Conservation (phyloP, 306 rosid species). For the Casuarina equisetifolia region DNA sequence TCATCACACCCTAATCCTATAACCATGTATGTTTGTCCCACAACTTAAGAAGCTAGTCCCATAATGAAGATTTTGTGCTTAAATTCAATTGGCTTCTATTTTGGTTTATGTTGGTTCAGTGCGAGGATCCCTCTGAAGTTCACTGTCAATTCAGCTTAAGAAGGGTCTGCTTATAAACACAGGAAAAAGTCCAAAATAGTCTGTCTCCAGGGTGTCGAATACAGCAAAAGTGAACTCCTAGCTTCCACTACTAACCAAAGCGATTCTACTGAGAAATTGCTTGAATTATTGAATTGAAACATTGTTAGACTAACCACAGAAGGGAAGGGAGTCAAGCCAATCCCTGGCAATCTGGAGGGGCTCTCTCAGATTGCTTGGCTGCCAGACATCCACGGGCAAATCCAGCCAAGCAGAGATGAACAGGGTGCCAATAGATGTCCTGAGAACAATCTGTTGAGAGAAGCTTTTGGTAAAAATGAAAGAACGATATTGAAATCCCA, state of each 20-base stretch:
- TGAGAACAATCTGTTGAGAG: background rate
- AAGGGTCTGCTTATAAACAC: background rate
- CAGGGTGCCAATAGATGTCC: background rate
- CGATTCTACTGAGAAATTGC: background rate
- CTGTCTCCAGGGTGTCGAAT: background rate
- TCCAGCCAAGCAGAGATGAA: background rate
- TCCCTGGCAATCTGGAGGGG: background rate
- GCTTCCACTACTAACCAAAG: background rate
- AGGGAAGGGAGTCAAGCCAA: background rate
- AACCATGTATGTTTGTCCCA: background rate
- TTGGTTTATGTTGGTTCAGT: background rate
- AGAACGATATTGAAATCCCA: too few species aligned
- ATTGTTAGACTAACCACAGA: background rate
- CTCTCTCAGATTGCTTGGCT: background rate
- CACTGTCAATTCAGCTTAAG: background rate
- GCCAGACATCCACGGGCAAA: background rate
- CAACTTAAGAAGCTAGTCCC: background rate
- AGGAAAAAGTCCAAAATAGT: background rate
- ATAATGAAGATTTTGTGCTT: background rate
- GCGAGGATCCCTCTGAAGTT: background rate
- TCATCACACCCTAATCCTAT: background rate
- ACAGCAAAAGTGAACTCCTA: background rate
- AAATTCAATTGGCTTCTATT: background rate
- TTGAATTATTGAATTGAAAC: background rate
- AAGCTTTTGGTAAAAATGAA: background rate